A percentile compares a stretch with the other conserved stretches of the same genome.
phyloP scores from a whole-genome alignment of 1,284 basidiomycete genomes.

The Boletus mariae region DNA sequence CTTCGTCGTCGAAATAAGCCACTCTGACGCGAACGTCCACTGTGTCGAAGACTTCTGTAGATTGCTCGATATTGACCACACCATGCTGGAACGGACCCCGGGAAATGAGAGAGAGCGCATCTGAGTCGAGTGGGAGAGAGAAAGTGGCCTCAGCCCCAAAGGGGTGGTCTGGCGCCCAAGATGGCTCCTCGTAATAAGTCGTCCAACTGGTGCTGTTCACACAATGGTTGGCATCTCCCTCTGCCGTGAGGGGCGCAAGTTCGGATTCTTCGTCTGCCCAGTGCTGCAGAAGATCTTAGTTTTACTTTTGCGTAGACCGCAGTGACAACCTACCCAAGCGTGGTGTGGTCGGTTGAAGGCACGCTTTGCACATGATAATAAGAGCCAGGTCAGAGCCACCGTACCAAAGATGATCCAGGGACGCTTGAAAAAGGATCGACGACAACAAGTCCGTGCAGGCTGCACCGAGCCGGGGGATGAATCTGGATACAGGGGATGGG shows the following conservation, averaged over 20 bases:
- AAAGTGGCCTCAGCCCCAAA: conserved; percentile 32
- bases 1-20: conserved; percentile 26
- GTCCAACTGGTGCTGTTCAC: conserved; percentile 26
- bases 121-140: conserved; percentile 37
- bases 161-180: conserved; percentile 21
- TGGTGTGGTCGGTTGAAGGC: conserved; percentile 1
- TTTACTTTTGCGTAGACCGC: neutral
- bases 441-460: neutral
- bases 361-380: conserved; percentile 6
- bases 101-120: conserved; percentile 37
- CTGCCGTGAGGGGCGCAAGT: neutral
- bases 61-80: conserved; percentile 30
- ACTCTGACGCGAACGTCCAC: conserved; percentile 35
- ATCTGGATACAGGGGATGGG: neutral
- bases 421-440: conserved; percentile 9
- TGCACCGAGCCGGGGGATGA: neutral
- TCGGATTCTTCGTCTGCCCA: neutral
- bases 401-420: conserved; percentile 7
- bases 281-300: conserved; percentile 6
- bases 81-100: conserved; percentile 35
- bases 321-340: conserved; percentile 12
- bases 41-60: conserved; percentile 26
- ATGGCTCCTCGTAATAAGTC: conserved; percentile 23
- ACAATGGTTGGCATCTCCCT: conserved; percentile 12
- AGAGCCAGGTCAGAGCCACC: conserved; percentile 14